phyloP scores from a whole-genome alignment of 805 yeast species.

The Aciculoconidium aculeatum region DNA sequence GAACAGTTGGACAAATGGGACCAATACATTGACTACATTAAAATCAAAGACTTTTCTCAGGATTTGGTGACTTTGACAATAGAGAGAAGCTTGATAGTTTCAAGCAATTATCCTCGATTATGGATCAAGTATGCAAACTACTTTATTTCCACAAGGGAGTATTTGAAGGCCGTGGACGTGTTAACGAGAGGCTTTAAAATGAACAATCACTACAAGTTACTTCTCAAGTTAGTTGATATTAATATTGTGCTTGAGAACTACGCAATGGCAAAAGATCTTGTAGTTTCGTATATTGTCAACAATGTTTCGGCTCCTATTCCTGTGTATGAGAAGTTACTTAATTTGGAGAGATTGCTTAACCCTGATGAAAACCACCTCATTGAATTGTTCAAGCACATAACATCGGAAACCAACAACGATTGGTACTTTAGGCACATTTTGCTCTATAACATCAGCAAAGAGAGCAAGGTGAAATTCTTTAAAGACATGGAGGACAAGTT shows the following conservation, averaged over 20 bases:
- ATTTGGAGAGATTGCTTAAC: conserved; percentile 32
- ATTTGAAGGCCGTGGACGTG: conserved; percentile 32
- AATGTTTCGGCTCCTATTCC: conserved; percentile 24
- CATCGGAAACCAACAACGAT: conserved; percentile 26
- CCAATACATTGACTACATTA: conserved; percentile 50
- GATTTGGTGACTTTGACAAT: conserved; percentile 29
- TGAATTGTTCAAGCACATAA: conserved; percentile 23
- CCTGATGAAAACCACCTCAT: conserved; percentile 22
- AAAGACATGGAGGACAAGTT: conserved; percentile 14
- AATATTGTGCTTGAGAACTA: conserved; percentile 33
- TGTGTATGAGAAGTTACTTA: conserved; percentile 36
- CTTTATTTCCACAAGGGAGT: conserved; percentile 21
- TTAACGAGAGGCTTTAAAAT: conserved; percentile 30
- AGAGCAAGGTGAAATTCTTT: conserved; percentile 17
- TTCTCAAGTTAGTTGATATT: conserved; percentile 40
- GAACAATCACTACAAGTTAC: conserved; percentile 21
- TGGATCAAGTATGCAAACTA: conserved; percentile 49
- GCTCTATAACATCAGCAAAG: conserved; percentile 16
- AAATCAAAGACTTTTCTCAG: conserved; percentile 25
- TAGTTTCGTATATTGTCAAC: conserved; percentile 21
- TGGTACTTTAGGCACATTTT: conserved; percentile 30
- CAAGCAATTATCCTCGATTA: conserved; percentile 39
- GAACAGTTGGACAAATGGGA: conserved; percentile 58
- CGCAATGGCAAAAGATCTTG: conserved; percentile 31
- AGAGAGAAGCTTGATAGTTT: conserved; percentile 43